These are phyloP conservation scores for Cenchrus fungigraminus DNA, from an alignment of 176 grass and related monocot genomes.

Conservation along the genomic window DNA sequence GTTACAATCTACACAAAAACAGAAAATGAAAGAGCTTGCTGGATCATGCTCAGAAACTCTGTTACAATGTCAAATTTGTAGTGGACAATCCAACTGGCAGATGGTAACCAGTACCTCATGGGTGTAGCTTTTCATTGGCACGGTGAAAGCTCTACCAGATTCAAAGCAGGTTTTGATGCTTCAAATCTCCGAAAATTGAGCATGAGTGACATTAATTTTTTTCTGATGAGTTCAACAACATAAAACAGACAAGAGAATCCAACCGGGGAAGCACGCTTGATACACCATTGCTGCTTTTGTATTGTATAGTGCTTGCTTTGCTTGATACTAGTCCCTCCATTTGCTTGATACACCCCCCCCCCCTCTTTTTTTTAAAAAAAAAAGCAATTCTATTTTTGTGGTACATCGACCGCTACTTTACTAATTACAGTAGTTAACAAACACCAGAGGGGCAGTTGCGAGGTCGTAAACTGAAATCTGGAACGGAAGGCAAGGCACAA, in stretches of 20 bases:
- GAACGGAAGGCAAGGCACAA: slow-evolving; percentile 4
- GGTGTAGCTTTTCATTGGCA: slow-evolving; percentile 94
- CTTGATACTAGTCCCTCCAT: no score
- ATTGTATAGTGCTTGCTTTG: no score
- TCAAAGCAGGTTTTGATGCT: slow-evolving; percentile 95
- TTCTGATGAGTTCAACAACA: slow-evolving; percentile 1
- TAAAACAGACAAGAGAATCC: slow-evolving; percentile 11
- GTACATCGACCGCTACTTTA: no score
- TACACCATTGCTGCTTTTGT: slow-evolving; percentile 35
- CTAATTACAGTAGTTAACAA: no score
- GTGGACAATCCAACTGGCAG: background rate
- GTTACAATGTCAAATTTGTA: background rate
- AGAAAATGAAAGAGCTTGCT: background rate
- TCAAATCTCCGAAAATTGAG: slow-evolving; percentile 67
- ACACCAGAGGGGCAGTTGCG: no score
- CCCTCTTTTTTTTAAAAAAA: no score
- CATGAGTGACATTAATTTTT: background rate
- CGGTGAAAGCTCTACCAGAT: slow-evolving; percentile 75
- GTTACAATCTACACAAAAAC: slow-evolving; percentile 73
- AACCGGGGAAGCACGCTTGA: slow-evolving; percentile 98
- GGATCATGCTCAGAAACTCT: background rate
- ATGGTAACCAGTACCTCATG: slow-evolving; percentile 68
- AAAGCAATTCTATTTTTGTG: no score
- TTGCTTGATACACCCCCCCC: no score
- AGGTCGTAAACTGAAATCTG: slow-evolving; percentile 52